Evolutionary conservation across 768 basidiomycete species (phyloP), one percentile per base, ranked within the genome.

Genomic region (Exsudoporus frostii): DNA sequence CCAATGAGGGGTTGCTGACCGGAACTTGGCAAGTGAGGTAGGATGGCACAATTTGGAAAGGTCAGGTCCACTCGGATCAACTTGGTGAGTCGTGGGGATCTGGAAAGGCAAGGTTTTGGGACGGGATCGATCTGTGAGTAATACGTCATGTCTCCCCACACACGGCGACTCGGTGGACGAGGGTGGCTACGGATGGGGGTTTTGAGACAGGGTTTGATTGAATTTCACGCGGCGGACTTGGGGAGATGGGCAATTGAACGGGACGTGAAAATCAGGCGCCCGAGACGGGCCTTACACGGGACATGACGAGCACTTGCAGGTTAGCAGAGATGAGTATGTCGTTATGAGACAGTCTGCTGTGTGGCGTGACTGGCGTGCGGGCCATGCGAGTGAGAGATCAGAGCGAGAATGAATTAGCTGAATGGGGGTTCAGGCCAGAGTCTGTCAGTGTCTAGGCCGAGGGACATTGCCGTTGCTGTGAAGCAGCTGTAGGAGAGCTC

Each of bases 101-200:
- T 40, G 42, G 40, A 46, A 47, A 37, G 30, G 59, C 20, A 52
- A 48, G 39, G 42, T 50, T 62, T 63, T 22, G 39, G 45, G 44
- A 45, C 40, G 42, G 45, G 45, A 49, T 49, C 29, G 54, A 51
- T 50, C 27, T 50, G 42, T 42, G 49, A 30, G 45, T 5, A 48
- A 53, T 59, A 63, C 62, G 62, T 63, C 63, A 65, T 62, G 55
- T 45, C 55, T 45, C 59, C 53, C 62, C 53, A 52, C 62, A 58
- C 36, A 61, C 55, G 61, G 62, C 58, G 51, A 57, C 49, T 57
- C 47, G 34, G 44, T 49, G 24, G 51, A 57, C 55, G 25, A 59
- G 42, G 40, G 50, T 44, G 39, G 9, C 10, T 24, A 15, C 48
- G 36, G 27, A 43, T 44, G 53, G 27, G n/a, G 17, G 39, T 30